Base-by-base conservation (phyloP, 1,284 basidiomycete genomes). In the Cronartium ribicola region DNA sequence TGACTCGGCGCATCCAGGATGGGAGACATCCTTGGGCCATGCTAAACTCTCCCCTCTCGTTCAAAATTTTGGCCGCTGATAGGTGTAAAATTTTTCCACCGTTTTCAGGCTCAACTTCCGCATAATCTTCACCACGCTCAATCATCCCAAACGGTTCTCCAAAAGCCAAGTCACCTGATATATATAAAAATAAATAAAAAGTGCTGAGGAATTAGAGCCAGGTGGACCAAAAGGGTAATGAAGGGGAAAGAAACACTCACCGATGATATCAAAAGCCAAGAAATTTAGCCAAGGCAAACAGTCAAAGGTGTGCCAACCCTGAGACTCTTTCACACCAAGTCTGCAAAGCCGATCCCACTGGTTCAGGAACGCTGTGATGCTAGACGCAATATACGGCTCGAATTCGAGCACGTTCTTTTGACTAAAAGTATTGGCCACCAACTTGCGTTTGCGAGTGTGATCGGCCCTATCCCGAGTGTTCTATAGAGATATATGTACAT, bases 121-220 rank as follows among this genome's bases (percentile, higher is more conserved):
- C 91, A 11, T 87, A 85, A 80, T 94, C 91, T 75, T 86, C 86
- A 48, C 86, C 89, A 5, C 88, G 86, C 69, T 87, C 81, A 75
- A 96, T 84, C 93, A 96, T 96, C 40, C 91, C 92, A 78, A 96
- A 95, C 0, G 93, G 88, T 11, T 86, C 86, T 10, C 92, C 92
- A 77, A 94, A 94, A 0, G 91, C 90, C 37, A 85, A 79, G 20
- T 76, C 77, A 59, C 79, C 80, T 74, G 79, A 80, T n/a, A 78
- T 76, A 76, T 78, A 66, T 77, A 8, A 20, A n/a, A 48, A 20
- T 62, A 17, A 41, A 39, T 5, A 17, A 36, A 51, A 8, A 22
- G 22, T 11, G 5, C 8, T 20, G 55, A n/a, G 48, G 36, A 0
- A 20, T 43, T 40, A 39, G 5, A 17, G 41, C 57, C 36, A 39